These are phyloP conservation scores for Austropuccinia psidii DNA, from an alignment of 1,284 basidiomycete species.

Conservation along the genomic window DNA sequence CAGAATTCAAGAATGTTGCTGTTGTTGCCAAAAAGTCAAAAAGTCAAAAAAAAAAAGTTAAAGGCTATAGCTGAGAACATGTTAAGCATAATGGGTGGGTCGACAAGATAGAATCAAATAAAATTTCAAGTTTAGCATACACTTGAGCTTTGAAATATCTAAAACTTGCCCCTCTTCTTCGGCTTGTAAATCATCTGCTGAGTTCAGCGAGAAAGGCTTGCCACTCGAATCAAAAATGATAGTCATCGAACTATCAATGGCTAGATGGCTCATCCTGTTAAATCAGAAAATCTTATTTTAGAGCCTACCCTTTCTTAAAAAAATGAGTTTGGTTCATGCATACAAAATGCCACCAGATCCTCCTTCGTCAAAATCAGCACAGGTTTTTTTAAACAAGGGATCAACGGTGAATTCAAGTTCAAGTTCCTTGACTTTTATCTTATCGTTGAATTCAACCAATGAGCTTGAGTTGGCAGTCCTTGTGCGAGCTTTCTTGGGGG, in stretches of 20 bases:
- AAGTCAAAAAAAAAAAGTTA: slow-evolving; percentile 22
- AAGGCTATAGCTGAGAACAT: background rate
- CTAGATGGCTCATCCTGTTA: slow-evolving; percentile 57
- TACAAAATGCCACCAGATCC: slow-evolving; percentile 68
- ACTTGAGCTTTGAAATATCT: slow-evolving; percentile 48
- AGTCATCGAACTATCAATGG: slow-evolving; percentile 70
- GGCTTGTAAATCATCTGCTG: slow-evolving; percentile 64
- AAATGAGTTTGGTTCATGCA: slow-evolving; percentile 34
- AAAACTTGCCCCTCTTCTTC: slow-evolving; percentile 49
- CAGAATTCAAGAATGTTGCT: slow-evolving; percentile 58
- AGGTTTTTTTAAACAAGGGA: slow-evolving; percentile 94
- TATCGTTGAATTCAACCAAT: slow-evolving; percentile 69
- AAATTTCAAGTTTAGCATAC: slow-evolving; percentile 48
- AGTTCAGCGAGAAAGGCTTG: slow-evolving; percentile 11
- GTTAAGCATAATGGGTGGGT: too few relatives aligned
- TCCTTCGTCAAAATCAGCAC: slow-evolving; percentile 96
- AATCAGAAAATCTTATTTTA: slow-evolving; percentile 67
- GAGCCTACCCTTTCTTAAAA: background rate
- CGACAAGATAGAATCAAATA: background rate
- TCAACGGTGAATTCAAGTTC: slow-evolving; percentile 94
- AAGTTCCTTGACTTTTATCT: slow-evolving; percentile 69
- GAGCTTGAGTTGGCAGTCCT: slow-evolving; percentile 44
- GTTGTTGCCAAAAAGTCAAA: too few relatives aligned
- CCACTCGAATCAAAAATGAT: slow-evolving; percentile 88
- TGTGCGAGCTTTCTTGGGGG: slow-evolving; percentile 52